Conservation (phyloP, 1,284 basidiomycete genomes). For the Ceratobasidium sp. region DNA sequence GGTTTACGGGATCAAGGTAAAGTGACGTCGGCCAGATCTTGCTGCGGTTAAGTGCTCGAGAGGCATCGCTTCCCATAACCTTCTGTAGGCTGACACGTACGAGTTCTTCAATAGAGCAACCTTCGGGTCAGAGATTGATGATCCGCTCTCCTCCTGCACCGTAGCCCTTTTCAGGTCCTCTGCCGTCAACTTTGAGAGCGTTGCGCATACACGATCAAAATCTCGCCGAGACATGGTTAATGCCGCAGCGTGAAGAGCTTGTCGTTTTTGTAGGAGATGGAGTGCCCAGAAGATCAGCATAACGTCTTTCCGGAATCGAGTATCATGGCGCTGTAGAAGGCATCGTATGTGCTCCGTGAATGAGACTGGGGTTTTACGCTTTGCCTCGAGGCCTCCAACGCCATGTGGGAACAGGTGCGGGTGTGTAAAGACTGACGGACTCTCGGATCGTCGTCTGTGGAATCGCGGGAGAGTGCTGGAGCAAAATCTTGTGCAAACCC, state of each 20-base stretch:
- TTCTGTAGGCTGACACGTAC: slow-evolving; percentile 31
- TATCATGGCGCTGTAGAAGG: slow-evolving; percentile 58
- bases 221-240: slow-evolving; percentile 37
- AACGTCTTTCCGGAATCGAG: slow-evolving; percentile 55
- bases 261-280: slow-evolving; percentile 54
- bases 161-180: slow-evolving; percentile 47
- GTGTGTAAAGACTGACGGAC: slow-evolving; percentile 56
- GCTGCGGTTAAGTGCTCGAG: slow-evolving; percentile 48
- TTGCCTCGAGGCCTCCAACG: slow-evolving; percentile 57
- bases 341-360: slow-evolving; percentile 58
- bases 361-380: slow-evolving; percentile 49
- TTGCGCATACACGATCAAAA: slow-evolving; percentile 20
- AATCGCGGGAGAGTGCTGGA: neutral
- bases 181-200: slow-evolving; percentile 20
- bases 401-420: slow-evolving; percentile 62
- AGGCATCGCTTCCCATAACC: slow-evolving; percentile 51
- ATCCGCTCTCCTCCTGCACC: slow-evolving; percentile 41
- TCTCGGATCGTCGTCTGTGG: neutral
- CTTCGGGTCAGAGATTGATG: slow-evolving; percentile 4
- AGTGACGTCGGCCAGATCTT: slow-evolving; percentile 55
- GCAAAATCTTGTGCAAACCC: neutral
- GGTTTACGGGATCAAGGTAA: slow-evolving; percentile 46
- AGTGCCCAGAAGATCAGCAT: slow-evolving; percentile 59
- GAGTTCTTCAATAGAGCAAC: slow-evolving; percentile 35
- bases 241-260: slow-evolving; percentile 43